Evolutionary conservation across 306 rosid genomes (phyloP), one percentile per base, ranked within the genome.

Genomic region (Sphenostylis stenocarpa): DNA sequence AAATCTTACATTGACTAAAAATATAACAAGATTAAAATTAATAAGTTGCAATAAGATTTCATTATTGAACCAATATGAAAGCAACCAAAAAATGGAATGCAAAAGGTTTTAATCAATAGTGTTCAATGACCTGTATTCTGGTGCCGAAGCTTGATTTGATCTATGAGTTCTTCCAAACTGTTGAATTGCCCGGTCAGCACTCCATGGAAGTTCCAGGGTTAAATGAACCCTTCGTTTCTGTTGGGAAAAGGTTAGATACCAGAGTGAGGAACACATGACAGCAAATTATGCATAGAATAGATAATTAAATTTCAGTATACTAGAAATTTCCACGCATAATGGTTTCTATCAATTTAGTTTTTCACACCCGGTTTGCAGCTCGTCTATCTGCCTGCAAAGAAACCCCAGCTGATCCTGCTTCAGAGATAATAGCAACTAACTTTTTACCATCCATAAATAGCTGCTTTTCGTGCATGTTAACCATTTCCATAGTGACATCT

Each of bases 101-200:
- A 69, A 33, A 69, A 43, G 24, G 64, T 16, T 49, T 64, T 13
- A 74, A 64, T 20, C 19, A 72, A 70, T 63, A 75, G 75, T 53
- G 75, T 4, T 76, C 49, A 61, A 39, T 78, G 83, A 95, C 99
- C 99, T 92, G 86, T 95, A 95, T 76, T 92, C 92, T 5, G 99
- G 99, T 45, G 99, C 99, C 7, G 97, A 95, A 74, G 99, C 96
- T 87, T 95, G 99, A 88, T 95, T 95, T 29, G 99, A 95, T 39
- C 99, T 87, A 83, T 95, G 99, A 72, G 99, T 95, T 87, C 99
- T 90, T 89, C 99, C 99, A 80, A 95, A 95, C 84, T 95, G 99
- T 84, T 95, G 99, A 74, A 95, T 95, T 33, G 99, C 99, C 73
- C 99, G 86, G 80, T 95, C 99, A 75, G 99, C 99, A 88, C 99